These are phyloP conservation scores for Ceriops zippeliana DNA, from an alignment of 345 rosid species.

Conservation along the genomic window DNA sequence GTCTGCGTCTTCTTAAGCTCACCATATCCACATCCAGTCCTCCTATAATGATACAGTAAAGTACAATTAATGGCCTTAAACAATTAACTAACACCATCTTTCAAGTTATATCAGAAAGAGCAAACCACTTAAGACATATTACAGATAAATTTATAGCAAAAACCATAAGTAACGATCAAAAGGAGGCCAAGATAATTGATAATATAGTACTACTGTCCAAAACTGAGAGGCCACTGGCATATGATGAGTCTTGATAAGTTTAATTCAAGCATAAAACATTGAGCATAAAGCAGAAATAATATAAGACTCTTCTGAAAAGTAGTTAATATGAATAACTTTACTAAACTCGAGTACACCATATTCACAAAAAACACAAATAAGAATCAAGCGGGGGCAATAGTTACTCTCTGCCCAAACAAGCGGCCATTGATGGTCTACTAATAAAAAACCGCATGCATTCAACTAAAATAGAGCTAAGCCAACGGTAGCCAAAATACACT, in stretches of 20 bases:
- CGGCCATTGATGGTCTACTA: background rate
- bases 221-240: no score
- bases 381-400: no score
- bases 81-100: background rate
- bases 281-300: no score
- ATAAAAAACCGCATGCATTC: background rate
- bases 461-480: background rate
- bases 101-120: conserved; percentile 1
- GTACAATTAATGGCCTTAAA: conserved; percentile 9
- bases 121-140: background rate
- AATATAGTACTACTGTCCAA: no score
- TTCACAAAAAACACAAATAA: background rate
- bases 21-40: conserved; percentile 20
- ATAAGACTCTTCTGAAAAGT: no score
- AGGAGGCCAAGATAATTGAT: no score
- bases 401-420: no score
- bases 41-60: conserved; percentile 8
- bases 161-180: no score
- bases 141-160: background rate
- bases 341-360: no score
- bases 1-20: conserved; percentile 28
- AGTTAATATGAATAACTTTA: no score
- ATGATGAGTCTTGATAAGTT: no score
- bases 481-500: background rate
- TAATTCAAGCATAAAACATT: no score